Percentiles rank a stretch among this genome's conserved stretches.
Evolutionary conservation across 805 yeast species (phyloP).

Genomic region (Kodamaea hsintzibuensis): DNA sequence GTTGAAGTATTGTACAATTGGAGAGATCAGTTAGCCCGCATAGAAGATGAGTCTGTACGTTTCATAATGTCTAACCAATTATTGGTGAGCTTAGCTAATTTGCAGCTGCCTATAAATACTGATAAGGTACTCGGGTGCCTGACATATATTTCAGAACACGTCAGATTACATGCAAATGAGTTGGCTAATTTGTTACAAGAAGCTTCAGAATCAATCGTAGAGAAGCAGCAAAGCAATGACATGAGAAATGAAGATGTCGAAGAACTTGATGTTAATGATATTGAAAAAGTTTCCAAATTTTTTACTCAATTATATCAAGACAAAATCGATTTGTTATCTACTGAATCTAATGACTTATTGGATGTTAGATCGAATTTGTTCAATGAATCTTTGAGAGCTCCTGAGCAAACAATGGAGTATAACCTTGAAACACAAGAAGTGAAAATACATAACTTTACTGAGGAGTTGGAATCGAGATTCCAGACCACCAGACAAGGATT

Average conservation of each 20-base stretch:
- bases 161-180: conserved; percentile 57
- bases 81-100: conserved; percentile 58
- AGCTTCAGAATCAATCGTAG: conserved; percentile 33
- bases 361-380: background rate
- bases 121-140: conserved; percentile 52
- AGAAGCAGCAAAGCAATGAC: conserved; percentile 6
- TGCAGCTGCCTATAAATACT: conserved; percentile 55
- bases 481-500: conserved; percentile 13
- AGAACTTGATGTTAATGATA: conserved; percentile 4
- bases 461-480: conserved; percentile 17
- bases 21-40: conserved; percentile 79
- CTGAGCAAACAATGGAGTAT: conserved; percentile 17
- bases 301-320: conserved; percentile 13
- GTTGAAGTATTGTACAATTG: conserved; percentile 68
- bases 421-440: conserved; percentile 14
- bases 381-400: background rate
- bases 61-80: conserved; percentile 82
- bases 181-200: conserved; percentile 58
- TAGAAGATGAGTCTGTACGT: conserved; percentile 80
- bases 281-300: background rate
- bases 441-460: conserved; percentile 19
- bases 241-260: background rate
- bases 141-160: conserved; percentile 50
- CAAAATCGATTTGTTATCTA: conserved; percentile 12
- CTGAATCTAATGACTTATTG: conserved; percentile 1